These are phyloP conservation scores for Calonectria fujianensis DNA, from an alignment of 2,329 filamentous ascomycete genomes.

Conservation along the genomic window DNA sequence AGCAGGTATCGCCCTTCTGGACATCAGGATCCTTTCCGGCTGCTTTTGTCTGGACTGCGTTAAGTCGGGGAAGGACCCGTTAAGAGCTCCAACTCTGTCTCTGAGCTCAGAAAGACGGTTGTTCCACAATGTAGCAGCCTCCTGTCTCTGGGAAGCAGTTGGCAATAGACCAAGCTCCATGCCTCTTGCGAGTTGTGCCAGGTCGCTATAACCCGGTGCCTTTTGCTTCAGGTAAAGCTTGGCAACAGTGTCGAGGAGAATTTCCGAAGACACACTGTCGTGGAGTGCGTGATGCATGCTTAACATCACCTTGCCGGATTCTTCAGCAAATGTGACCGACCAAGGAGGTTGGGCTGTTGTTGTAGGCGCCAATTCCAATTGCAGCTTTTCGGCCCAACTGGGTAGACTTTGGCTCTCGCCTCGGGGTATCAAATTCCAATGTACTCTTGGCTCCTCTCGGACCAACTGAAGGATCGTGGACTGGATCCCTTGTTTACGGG, in stretches of 20 bases:
- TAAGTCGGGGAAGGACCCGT: background rate
- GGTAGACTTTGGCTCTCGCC: background rate
- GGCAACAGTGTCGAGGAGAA: conserved; percentile 3
- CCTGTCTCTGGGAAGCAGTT: background rate
- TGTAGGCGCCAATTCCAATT: background rate
- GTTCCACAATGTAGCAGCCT: conserved; percentile 1
- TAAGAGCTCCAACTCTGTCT: background rate
- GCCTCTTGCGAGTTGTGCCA: background rate
- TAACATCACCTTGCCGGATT: background rate
- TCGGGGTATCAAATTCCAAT: background rate
- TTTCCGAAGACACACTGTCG: conserved; percentile 8
- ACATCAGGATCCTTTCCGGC: background rate
- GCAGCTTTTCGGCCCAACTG: background rate
- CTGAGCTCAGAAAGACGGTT: background rate
- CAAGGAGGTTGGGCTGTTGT: background rate
- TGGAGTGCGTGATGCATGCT: conserved; percentile 16
- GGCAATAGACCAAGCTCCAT: conserved; percentile 10
- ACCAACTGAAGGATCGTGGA: background rate
- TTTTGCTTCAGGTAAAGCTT: background rate
- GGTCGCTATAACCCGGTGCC: no score
- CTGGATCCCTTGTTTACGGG: conserved; percentile 1
- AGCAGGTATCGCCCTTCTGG: background rate
- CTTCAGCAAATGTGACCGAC: background rate
- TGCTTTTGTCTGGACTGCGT: conserved; percentile 14
- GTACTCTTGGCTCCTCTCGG: background rate